These are phyloP conservation scores for Ophiosphaerella herpotricha DNA, from an alignment of 2,329 filamentous ascomycete genomes.

Conservation along the genomic window DNA sequence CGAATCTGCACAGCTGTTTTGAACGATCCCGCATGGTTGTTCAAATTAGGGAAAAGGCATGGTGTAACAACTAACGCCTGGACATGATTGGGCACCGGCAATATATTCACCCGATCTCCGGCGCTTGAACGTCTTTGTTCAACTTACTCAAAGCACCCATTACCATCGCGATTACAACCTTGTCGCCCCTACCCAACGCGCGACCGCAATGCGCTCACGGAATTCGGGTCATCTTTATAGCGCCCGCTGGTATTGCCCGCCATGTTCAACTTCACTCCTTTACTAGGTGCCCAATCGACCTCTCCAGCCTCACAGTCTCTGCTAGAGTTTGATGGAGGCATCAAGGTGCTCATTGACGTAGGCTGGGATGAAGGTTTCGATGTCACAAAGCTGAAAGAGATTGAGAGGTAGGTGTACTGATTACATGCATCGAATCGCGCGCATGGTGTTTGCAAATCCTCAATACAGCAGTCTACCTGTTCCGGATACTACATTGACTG, in stretches of 20 bases:
- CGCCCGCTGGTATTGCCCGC: conserved; percentile 7
- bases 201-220: conserved; percentile 9
- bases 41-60: too few species aligned
- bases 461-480: neutral
- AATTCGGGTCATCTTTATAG: conserved; percentile 4
- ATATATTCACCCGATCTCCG: conserved; percentile 3
- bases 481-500: conserved; percentile 6
- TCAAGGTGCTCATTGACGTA: conserved; percentile 92
- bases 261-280: conserved; percentile 96
- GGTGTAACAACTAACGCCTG: too few species aligned
- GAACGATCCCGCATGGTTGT: too few species aligned
- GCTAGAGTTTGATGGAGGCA: conserved; percentile 91
- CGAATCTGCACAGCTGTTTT: too few species aligned
- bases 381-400: conserved; percentile 76
- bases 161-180: neutral
- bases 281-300: conserved; percentile 87
- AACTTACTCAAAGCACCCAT: conserved; percentile 4
- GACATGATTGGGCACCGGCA: neutral
- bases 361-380: conserved; percentile 96
- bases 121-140: conserved; percentile 10
- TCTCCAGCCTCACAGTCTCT: conserved; percentile 92
- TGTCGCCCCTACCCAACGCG: neutral
- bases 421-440: neutral
- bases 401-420: conserved; percentile 74
- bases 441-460: neutral